Conservation (phyloP, 768 basidiomycete species). For the Macrolepiota dolichaula region DNA sequence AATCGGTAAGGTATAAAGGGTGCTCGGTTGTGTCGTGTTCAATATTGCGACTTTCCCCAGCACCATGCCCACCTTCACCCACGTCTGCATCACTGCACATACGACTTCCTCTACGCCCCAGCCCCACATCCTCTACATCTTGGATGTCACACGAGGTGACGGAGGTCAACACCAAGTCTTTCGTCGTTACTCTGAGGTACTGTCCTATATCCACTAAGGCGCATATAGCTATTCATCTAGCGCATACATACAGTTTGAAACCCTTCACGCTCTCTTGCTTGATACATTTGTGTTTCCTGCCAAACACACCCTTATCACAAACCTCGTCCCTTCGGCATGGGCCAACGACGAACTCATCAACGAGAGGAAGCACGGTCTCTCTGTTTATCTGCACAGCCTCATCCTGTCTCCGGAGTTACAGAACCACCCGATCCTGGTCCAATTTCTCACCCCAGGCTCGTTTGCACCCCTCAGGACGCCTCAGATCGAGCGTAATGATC, state of each 20-base stretch:
- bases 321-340: conserved; percentile 47
- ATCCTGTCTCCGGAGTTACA: conserved; percentile 33
- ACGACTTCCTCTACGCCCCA: conserved; percentile 40
- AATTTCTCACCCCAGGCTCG: conserved; percentile 33
- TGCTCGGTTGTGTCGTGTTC: not conserved
- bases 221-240: not conserved
- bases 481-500: conserved; percentile 26
- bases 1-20: too few species aligned
- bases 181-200: conserved; percentile 45
- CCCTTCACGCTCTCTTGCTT: conserved; percentile 37
- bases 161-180: conserved; percentile 29
- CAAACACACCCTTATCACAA: conserved; percentile 35
- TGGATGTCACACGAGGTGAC: conserved; percentile 29
- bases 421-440: conserved; percentile 27
- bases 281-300: conserved; percentile 45
- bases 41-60: not conserved
- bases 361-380: conserved; percentile 47
- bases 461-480: conserved; percentile 41
- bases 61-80: conserved; percentile 9
- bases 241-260: conserved; percentile 13
- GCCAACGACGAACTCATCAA: conserved; percentile 48
- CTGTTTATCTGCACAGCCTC: conserved; percentile 38
- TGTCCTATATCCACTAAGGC: not conserved
- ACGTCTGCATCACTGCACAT: conserved; percentile 31
- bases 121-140: conserved; percentile 47